Percentiles rank a stretch among this genome's conserved stretches.
phyloP scores from a whole-genome alignment of 108 stramenopile species.

The Cylindrotheca closterium region DNA sequence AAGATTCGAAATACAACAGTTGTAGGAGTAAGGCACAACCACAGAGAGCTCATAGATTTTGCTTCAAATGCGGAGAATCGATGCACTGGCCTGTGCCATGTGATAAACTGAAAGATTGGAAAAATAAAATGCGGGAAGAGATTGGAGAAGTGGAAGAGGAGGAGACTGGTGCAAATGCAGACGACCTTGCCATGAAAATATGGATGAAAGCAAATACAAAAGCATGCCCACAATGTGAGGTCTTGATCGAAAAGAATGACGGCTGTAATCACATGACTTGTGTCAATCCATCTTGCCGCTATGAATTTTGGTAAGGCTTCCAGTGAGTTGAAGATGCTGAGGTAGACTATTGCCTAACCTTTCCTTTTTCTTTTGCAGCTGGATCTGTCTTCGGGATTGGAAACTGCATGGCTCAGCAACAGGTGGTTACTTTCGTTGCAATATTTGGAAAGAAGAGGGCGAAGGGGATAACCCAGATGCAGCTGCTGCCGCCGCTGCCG shows the following conservation, averaged over 20 bases:
- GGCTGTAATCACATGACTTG: constrained; percentile 81
- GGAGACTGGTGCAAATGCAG: constrained; percentile 5
- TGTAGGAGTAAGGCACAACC: constrained; percentile 30
- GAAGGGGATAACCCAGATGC: constrained; percentile 12
- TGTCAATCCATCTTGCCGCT: constrained; percentile 35
- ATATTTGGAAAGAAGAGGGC: constrained; percentile 47
- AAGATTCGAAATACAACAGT: constrained; percentile 27
- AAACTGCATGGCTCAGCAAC: constrained; percentile 48
- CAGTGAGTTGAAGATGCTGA: background rate
- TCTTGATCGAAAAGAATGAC: constrained; percentile 71
- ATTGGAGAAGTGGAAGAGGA: constrained; percentile 37
- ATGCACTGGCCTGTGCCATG: constrained; percentile 56
- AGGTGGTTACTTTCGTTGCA: constrained; percentile 67
- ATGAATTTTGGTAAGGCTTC: constrained; percentile 55
- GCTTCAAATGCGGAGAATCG: constrained; percentile 45
- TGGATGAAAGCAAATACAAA: constrained; percentile 77
- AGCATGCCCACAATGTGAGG: constrained; percentile 64
- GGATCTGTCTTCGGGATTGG: constrained; percentile 75
- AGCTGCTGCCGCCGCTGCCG: background rate
- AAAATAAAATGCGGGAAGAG: constrained; percentile 41
- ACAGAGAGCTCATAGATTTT: constrained; percentile 52
- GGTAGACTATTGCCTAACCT: background rate
- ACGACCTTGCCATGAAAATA: constrained; percentile 49
- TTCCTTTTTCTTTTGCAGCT: constrained; percentile 13
- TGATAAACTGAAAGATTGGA: constrained; percentile 50